These are phyloP conservation scores for Bauhinia variegata DNA, from an alignment of 306 rosid genomes.

Conservation along the genomic window DNA sequence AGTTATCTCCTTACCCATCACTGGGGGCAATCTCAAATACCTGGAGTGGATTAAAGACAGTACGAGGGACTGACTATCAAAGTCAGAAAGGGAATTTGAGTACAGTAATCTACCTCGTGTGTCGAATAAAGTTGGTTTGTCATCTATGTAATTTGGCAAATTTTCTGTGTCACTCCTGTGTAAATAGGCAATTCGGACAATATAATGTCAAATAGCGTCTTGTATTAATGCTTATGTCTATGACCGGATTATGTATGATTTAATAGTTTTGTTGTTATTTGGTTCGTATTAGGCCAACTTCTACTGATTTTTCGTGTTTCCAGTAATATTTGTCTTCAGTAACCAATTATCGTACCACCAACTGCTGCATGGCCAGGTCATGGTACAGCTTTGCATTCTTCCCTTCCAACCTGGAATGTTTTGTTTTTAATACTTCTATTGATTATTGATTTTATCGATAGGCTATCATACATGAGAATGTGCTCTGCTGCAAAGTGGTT, in stretches of 20 bases:
- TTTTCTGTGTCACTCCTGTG: too few species aligned
- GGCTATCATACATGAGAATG: too few species aligned
- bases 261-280: not conserved
- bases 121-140: constrained; percentile 31
- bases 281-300: too few species aligned
- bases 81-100: constrained; percentile 27
- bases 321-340: too few species aligned
- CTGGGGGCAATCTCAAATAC: constrained; percentile 75
- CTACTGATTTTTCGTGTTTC: too few species aligned
- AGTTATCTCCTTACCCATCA: constrained; percentile 87
- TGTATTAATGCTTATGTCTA: constrained; percentile 8
- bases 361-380: too few species aligned
- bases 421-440: too few species aligned
- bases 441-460: too few species aligned
- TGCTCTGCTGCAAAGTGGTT: too few species aligned
- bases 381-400: too few species aligned
- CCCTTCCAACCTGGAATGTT: too few species aligned
- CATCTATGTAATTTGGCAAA: constrained; percentile 27
- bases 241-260: constrained; percentile 17
- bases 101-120: not conserved
- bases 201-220: not conserved
- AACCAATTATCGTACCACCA: too few species aligned
- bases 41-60: constrained; percentile 88
- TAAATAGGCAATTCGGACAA: constrained; percentile 20
- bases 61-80: constrained; percentile 71